Evolutionary conservation across 306 rosid genomes (phyloP).

Genomic region (Betula pendula): DNA sequence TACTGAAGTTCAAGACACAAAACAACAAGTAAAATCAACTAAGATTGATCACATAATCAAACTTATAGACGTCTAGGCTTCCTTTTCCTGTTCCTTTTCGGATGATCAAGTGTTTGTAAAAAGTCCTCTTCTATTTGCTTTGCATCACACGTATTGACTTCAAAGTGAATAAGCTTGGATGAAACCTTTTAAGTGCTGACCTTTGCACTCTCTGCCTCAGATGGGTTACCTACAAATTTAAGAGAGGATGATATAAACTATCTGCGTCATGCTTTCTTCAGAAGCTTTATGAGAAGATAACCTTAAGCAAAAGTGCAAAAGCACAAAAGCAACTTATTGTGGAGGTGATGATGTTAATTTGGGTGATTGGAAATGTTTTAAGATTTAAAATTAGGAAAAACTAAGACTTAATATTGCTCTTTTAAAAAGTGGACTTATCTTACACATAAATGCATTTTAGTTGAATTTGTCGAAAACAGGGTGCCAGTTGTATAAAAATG

Average conservation of each 20-base stretch:
- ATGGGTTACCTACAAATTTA: neutral
- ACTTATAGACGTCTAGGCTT: too few species aligned
- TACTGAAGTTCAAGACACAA: too few species aligned
- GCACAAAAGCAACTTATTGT: neutral
- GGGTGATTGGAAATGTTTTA: neutral
- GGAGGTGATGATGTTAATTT: neutral
- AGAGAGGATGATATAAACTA: neutral
- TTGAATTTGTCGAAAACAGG: neutral
- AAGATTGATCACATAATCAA: too few species aligned
- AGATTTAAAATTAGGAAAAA: neutral
- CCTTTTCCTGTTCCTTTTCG: too few species aligned
- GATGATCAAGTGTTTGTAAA: too few species aligned
- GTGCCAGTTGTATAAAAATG: neutral
- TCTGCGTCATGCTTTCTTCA: neutral
- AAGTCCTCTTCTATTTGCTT: too few species aligned
- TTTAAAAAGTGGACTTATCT: neutral
- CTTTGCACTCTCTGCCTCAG: neutral
- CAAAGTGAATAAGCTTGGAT: neutral
- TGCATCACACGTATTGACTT: neutral
- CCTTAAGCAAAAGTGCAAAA: neutral
- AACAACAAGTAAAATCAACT: too few species aligned
- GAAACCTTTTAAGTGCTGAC: neutral
- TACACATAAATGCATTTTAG: neutral
- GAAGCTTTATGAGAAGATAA: neutral
- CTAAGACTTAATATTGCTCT: neutral